Percentiles rank a stretch among this genome's conserved stretches.
phyloP scores from a whole-genome alignment of 305 asterid genomes.

The Plantago rigida region DNA sequence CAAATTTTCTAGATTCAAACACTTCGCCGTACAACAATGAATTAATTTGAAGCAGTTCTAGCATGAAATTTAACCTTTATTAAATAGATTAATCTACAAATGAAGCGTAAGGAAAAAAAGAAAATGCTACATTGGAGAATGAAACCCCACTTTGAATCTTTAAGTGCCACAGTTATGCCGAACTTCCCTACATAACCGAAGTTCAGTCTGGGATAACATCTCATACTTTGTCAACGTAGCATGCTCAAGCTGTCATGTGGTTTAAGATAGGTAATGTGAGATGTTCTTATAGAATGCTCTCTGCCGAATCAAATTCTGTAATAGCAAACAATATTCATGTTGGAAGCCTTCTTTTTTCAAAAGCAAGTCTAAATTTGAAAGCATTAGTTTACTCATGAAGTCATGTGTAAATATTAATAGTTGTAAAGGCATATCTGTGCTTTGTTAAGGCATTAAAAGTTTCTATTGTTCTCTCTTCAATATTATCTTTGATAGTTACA shows the following conservation, averaged over 20 bases:
- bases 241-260: not conserved
- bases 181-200: not conserved
- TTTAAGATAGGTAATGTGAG: no score
- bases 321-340: not conserved
- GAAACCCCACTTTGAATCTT: not conserved
- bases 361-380: constrained; percentile 4
- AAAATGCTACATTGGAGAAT: not conserved
- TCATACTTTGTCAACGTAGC: not conserved
- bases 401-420: not conserved
- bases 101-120: not conserved
- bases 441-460: constrained; percentile 13
- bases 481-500: constrained; percentile 17
- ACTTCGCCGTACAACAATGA: not conserved
- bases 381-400: constrained; percentile 16
- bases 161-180: not conserved
- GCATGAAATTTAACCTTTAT: not conserved
- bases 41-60: not conserved
- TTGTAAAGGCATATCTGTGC: constrained; percentile 14
- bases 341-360: not conserved
- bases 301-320: not conserved
- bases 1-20: not conserved
- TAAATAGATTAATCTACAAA: not conserved
- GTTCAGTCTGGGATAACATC: not conserved
- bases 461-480: constrained; percentile 14
- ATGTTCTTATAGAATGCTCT: no score